Conservation (phyloP, 2,329 filamentous ascomycete species). For the Teratosphaeria pseudoeucalypti region DNA sequence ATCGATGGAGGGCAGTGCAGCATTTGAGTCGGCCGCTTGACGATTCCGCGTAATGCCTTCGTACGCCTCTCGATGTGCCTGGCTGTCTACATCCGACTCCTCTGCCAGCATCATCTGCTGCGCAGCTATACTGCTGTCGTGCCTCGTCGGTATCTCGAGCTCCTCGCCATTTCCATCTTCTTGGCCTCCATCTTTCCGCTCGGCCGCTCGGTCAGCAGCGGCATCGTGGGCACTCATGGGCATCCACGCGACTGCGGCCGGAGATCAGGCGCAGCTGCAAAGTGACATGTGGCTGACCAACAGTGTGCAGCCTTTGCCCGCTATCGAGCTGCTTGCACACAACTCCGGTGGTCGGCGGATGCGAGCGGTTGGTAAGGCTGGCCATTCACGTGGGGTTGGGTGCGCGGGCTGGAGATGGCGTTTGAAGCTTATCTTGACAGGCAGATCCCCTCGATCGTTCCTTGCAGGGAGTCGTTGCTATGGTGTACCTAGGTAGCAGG, state of each 20-base stretch:
- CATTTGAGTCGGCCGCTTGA: neutral
- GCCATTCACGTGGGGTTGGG: neutral
- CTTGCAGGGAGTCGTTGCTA: neutral
- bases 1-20: constrained; percentile 3
- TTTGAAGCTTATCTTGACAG: neutral
- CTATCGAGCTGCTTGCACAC: neutral
- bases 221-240: neutral
- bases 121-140: neutral
- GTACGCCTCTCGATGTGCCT: neutral
- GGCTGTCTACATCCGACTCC: neutral
- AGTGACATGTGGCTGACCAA: neutral
- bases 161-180: neutral
- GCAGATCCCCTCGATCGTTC: neutral
- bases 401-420: neutral
- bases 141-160: neutral
- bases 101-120: neutral
- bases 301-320: neutral
- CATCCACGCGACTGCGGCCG: neutral
- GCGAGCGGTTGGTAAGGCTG: neutral
- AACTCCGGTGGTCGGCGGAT: neutral
- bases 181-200: neutral
- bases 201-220: neutral
- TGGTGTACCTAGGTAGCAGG: neutral
- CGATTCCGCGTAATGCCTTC: neutral
- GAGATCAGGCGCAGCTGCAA: neutral